phyloP scores from a whole-genome alignment of 2,329 filamentous ascomycete genomes.

The Fusarium coffeatum region DNA sequence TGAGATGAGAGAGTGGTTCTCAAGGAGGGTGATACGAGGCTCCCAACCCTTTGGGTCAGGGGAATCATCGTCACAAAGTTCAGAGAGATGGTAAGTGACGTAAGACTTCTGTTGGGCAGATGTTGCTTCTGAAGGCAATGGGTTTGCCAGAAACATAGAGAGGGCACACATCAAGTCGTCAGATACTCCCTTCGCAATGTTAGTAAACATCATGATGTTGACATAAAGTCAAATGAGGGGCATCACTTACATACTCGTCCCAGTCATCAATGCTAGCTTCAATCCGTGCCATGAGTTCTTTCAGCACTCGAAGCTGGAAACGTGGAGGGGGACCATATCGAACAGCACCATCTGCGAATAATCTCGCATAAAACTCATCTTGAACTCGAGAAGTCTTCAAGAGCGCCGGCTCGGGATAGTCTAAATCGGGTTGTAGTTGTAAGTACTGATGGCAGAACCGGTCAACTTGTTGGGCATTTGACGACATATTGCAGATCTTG shows the following conservation, averaged over 20 bases:
- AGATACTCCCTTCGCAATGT: constrained; percentile 76
- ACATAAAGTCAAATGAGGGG: neutral
- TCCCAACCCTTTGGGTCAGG: neutral
- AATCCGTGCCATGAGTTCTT: constrained; percentile 75
- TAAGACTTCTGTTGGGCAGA: constrained; percentile 78
- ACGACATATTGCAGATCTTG: constrained; percentile 25
- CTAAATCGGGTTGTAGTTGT: constrained; percentile 74
- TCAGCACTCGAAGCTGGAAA: constrained; percentile 79
- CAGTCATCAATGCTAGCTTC: constrained; percentile 82
- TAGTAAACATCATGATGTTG: constrained; percentile 28
- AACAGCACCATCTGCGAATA: constrained; percentile 72
- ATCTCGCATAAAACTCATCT: constrained; percentile 69
- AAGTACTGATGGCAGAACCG: constrained; percentile 81
- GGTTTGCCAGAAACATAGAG: constrained; percentile 71
- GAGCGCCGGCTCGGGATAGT: constrained; percentile 69
- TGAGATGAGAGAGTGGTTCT: constrained; percentile 75
- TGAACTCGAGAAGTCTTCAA: constrained; percentile 74
- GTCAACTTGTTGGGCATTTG: constrained; percentile 46
- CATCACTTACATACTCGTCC: constrained; percentile 82
- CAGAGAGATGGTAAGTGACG: constrained; percentile 74
- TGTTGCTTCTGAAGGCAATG: constrained; percentile 71
- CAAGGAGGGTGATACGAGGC: constrained; percentile 69
- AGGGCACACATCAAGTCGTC: constrained; percentile 81
- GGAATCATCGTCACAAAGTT: constrained; percentile 28
- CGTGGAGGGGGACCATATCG: constrained; percentile 71